Percentiles rank a stretch among this genome's conserved stretches.
These are phyloP conservation scores for Usnea hakonensis DNA, from an alignment of 495 filamentous ascomycete species.

Conservation along the genomic window DNA sequence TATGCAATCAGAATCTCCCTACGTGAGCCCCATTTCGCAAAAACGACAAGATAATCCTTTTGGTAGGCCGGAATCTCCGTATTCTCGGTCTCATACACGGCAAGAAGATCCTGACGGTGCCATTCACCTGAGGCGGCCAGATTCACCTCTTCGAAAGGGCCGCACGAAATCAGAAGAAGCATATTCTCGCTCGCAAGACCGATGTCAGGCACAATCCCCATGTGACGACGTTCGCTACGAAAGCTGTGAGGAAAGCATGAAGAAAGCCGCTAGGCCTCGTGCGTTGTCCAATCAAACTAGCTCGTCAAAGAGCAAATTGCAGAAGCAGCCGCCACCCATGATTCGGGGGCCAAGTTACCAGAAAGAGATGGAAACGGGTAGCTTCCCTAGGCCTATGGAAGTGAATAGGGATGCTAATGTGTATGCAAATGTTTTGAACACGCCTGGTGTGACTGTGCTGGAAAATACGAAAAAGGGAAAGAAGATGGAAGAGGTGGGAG, in stretches of 20 bases:
- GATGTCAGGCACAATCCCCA: slow-evolving; percentile 7
- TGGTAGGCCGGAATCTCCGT: background rate
- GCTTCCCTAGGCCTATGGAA: slow-evolving; percentile 18
- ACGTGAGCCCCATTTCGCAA: background rate
- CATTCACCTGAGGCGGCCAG: background rate
- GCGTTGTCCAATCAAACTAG: background rate
- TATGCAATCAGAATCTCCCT: background rate
- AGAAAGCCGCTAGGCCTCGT: background rate
- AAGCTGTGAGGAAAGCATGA: slow-evolving; percentile 1
- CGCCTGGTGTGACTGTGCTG: slow-evolving; percentile 1
- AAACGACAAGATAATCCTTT: background rate
- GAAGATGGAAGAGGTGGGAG: background rate
- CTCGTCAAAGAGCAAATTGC: background rate
- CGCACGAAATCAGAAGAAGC: background rate
- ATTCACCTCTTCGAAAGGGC: background rate
- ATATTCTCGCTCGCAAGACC: slow-evolving; percentile 4
- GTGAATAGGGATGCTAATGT: slow-evolving; percentile 10
- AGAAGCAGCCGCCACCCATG: slow-evolving; percentile 19
- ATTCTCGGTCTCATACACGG: background rate
- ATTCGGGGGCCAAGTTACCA: slow-evolving; percentile 20
- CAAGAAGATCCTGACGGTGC: slow-evolving; percentile 1
- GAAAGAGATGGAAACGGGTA: slow-evolving; percentile 13
- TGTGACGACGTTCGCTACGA: background rate
- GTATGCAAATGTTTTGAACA: background rate
- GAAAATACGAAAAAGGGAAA: background rate